Percentiles rank a stretch among this genome's conserved stretches.
These are phyloP conservation scores for Pythium biforme DNA, from an alignment of 352 stramenopile species.

Conservation along the genomic window DNA sequence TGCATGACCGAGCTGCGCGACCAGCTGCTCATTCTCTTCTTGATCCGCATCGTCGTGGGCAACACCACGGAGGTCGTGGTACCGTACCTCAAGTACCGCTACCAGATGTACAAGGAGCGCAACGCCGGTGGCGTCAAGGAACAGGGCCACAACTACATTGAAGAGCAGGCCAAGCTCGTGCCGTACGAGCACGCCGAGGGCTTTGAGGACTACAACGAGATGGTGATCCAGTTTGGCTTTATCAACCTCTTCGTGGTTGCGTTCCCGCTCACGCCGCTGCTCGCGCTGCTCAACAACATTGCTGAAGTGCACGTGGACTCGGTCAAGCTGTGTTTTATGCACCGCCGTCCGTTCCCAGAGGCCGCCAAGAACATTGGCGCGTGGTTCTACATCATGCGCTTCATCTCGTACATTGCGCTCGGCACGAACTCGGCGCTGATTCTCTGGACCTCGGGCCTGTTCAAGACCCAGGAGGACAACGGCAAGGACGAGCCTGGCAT, in stretches of 20 bases:
- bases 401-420: constrained; percentile 79
- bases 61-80: constrained; percentile 89
- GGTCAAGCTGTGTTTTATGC: constrained; percentile 78
- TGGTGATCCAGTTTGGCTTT: constrained; percentile 95
- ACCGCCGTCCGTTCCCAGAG: constrained; percentile 76
- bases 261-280: constrained; percentile 91
- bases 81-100: constrained; percentile 80
- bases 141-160: constrained; percentile 74
- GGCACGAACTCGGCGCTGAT: constrained; percentile 80
- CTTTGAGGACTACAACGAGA: constrained; percentile 90
- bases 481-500: constrained; percentile 35
- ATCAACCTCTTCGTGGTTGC: constrained; percentile 94
- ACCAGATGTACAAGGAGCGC: constrained; percentile 55
- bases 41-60: constrained; percentile 91
- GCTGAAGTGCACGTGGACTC: constrained; percentile 90
- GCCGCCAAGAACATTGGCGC: constrained; percentile 89
- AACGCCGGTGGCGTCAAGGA: constrained; percentile 16
- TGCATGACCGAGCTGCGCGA: constrained; percentile 90
- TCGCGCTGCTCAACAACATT: constrained; percentile 90
- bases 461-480: constrained; percentile 25
- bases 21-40: constrained; percentile 90
- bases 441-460: constrained; percentile 79
- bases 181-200: constrained; percentile 81
- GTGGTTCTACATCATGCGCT: constrained; percentile 87
- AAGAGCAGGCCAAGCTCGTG: constrained; percentile 79